Evolutionary conservation across 2,329 filamentous ascomycete genomes (phyloP), one percentile per base, ranked within the genome.

Genomic region (Alternaria sp.): DNA sequence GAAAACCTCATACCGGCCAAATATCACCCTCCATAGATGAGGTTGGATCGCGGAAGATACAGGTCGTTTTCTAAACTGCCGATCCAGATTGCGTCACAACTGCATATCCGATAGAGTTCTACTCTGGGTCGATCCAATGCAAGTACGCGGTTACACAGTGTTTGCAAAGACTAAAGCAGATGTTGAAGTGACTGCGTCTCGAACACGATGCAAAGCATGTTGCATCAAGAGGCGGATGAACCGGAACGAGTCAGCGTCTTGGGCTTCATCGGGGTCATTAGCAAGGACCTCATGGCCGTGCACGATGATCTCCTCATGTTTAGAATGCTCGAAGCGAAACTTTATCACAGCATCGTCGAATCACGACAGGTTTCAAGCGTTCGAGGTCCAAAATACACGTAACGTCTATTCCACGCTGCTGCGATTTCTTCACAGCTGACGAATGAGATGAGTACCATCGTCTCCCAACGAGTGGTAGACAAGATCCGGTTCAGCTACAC

Each of bases 391-490:
- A 51, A 32, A 26, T 50, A 32, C 32, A 19, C 51, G 50, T 59
- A 28, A 57, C 45, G 32, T 51, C 13, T 60, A 32, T 59, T 46
- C 44, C 45, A 46, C 36, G 32, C 54, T 60, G 59, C 57, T 57
- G 51, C 57, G 21, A 47, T 49, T 36, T 26, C 44, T 54, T 23
- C 49, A 43, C 50, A 59, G 49, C 50, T 66, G 46, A 66, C 65
- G 67, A 67, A 70, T 58, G 62, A 68, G 57, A 65, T 61, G 57
- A 62, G 65, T 64, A 61, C 36, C 50, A 59, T 43, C 19, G 58
- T 64, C 57, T 66, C 60, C 26, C 25, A 61, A 59, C 65, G 64
- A 70, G 60, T 65, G 49, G 62, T 54, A 59, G 60, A 25, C 46
- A 64, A 56, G 59, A 62, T 50, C 55, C 60, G 59, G 49, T 30